Conservation (phyloP, 371 early-diverging fungal species). For the Syncephalastrum contaminatum region DNA sequence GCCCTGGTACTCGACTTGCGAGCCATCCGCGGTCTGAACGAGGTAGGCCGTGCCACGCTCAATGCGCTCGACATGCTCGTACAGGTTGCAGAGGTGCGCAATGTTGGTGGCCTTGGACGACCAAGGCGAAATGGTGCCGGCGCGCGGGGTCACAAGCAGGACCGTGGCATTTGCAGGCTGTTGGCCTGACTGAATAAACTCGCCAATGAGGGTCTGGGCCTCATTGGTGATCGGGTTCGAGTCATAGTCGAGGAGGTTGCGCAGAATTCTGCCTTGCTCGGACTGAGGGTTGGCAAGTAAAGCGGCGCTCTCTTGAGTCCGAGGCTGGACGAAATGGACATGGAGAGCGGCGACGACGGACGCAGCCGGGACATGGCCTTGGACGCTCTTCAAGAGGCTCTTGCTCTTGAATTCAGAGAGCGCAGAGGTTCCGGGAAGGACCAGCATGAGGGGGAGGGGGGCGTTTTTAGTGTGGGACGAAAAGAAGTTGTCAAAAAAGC, state of each 20-base stretch:
- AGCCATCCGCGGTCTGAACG: constrained; percentile 39
- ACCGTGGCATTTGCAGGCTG: constrained; percentile 38
- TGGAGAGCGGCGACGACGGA: constrained; percentile 57
- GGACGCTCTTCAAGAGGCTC: constrained; percentile 54
- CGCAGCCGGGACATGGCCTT: constrained; percentile 49
- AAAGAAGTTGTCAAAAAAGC: too few species aligned
- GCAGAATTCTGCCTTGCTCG: constrained; percentile 44
- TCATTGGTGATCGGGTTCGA: constrained; percentile 34
- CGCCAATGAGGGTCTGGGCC: constrained; percentile 33
- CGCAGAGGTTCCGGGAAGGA: constrained; percentile 75
- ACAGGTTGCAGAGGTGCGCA: constrained; percentile 83
- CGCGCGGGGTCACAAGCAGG: constrained; percentile 78
- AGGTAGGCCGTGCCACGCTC: constrained; percentile 86
- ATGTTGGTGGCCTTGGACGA: constrained; percentile 98
- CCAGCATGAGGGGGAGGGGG: constrained; percentile 56
- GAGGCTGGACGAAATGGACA: constrained; percentile 72
- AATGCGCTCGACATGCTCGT: constrained; percentile 68
- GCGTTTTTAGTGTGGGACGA: too few species aligned
- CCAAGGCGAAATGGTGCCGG: constrained; percentile 98
- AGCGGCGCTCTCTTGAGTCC: constrained; percentile 35
- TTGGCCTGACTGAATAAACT: constrained; percentile 31
- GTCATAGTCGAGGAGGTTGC: constrained; percentile 47
- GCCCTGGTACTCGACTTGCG: constrained; percentile 37
- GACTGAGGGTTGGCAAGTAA: constrained; percentile 31
- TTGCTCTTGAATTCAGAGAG: constrained; percentile 70